Evolutionary conservation across 495 filamentous ascomycete species (phyloP).

Genomic region (Acidomyces sp.): DNA sequence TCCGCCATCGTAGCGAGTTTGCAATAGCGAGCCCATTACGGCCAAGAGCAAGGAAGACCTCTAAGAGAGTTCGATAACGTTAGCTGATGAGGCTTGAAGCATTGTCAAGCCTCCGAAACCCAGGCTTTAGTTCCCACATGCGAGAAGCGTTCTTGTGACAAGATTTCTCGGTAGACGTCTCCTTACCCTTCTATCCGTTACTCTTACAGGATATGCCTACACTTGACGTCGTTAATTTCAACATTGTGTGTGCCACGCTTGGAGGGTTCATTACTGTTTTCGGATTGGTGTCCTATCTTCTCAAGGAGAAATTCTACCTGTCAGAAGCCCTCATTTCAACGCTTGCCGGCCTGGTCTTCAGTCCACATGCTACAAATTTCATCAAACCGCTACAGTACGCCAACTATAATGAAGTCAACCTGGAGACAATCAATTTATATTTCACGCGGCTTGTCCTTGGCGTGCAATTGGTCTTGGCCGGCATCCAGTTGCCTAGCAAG

Average conservation of each 20-base stretch:
- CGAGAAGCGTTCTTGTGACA: neutral
- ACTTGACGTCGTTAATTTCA: conserved; percentile 68
- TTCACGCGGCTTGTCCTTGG: conserved; percentile 83
- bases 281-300: conserved; percentile 74
- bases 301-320: conserved; percentile 83
- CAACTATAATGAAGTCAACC: conserved; percentile 42
- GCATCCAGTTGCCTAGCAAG: conserved; percentile 79
- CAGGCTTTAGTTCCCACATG: too few relatives aligned
- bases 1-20: neutral
- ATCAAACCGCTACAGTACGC: conserved; percentile 68
- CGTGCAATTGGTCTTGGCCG: conserved; percentile 80
- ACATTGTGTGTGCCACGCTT: conserved; percentile 68
- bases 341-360: conserved; percentile 64
- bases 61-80: conserved; percentile 12
- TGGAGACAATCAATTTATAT: conserved; percentile 57
- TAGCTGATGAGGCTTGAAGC: neutral
- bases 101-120: neutral
- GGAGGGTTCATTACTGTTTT: conserved; percentile 84
- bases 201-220: conserved; percentile 52
- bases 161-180: neutral
- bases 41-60: conserved; percentile 1
- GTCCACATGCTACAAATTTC: conserved; percentile 63
- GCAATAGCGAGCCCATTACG: neutral
- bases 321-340: conserved; percentile 84
- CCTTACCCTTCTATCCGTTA: neutral